Conservation (phyloP, 2,329 filamentous ascomycete species). For the Venturia carpophila region DNA sequence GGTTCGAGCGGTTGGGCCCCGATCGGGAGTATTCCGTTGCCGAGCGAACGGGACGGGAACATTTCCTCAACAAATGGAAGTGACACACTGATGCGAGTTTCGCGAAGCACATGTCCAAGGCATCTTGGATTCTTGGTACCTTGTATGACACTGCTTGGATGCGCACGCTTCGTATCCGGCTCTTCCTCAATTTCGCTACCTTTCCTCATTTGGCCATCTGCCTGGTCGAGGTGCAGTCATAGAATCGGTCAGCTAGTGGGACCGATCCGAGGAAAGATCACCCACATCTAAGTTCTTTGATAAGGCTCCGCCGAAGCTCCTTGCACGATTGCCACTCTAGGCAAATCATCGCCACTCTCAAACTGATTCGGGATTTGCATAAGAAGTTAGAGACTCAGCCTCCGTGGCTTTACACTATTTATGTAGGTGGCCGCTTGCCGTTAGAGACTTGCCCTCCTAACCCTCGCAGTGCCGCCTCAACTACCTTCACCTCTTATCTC, state of each 20-base stretch:
- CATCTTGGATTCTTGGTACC: neutral
- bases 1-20: neutral
- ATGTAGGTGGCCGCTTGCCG: neutral
- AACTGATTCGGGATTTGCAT: neutral
- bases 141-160: too few relatives aligned
- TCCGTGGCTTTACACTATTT: neutral
- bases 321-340: slow-evolving; percentile 5
- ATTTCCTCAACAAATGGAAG: neutral
- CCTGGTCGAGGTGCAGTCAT: neutral
- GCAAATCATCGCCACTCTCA: neutral
- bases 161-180: neutral
- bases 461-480: neutral
- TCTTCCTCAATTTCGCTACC: neutral
- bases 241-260: neutral
- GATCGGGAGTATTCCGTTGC: neutral
- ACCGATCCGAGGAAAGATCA: neutral
- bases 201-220: neutral
- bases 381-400: neutral
- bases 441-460: neutral
- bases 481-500: neutral
- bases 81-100: neutral
- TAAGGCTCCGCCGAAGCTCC: neutral
- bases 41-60: slow-evolving; percentile 1
- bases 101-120: neutral
- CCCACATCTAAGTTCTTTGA: neutral